Conservation (phyloP, 306 rosid genomes). For the Quercus rubra region DNA sequence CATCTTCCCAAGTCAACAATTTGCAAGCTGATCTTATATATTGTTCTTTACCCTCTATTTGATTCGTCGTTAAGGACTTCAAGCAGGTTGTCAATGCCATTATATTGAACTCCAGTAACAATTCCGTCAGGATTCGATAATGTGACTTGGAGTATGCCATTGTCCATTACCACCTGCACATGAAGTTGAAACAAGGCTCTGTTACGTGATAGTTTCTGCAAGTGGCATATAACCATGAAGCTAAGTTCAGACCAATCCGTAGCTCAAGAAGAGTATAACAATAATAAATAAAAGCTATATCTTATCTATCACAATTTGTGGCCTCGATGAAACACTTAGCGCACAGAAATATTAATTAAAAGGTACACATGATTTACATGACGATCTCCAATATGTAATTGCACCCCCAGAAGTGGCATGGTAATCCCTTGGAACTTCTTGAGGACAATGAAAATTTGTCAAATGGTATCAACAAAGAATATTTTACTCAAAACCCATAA, state of each 20-base stretch:
- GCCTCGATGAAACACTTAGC: not conserved
- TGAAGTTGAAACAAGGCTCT: not conserved
- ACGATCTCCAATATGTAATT: constrained; percentile 34
- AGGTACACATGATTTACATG: constrained; percentile 35
- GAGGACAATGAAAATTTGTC: not conserved
- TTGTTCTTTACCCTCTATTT: constrained; percentile 54
- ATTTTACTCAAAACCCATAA: not conserved
- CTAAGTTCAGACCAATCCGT: no score
- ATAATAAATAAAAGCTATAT: not conserved
- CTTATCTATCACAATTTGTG: not conserved
- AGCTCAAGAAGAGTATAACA: no score
- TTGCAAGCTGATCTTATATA: not conserved
- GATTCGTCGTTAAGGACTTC: constrained; percentile 34
- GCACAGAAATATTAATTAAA: not conserved
- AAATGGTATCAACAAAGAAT: not conserved
- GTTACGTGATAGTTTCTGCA: no score
- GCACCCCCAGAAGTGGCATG: constrained; percentile 53
- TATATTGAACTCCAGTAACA: constrained; percentile 59
- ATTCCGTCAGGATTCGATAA: constrained; percentile 77
- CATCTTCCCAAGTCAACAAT: not conserved
- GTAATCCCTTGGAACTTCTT: not conserved
- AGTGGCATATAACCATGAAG: not conserved
- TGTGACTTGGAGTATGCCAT: constrained; percentile 62
- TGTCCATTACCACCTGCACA: constrained; percentile 71
- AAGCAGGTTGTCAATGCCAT: constrained; percentile 73